Conservation (phyloP, 192 early-diverging fungal species). For the Linnemannia hyalina region DNA sequence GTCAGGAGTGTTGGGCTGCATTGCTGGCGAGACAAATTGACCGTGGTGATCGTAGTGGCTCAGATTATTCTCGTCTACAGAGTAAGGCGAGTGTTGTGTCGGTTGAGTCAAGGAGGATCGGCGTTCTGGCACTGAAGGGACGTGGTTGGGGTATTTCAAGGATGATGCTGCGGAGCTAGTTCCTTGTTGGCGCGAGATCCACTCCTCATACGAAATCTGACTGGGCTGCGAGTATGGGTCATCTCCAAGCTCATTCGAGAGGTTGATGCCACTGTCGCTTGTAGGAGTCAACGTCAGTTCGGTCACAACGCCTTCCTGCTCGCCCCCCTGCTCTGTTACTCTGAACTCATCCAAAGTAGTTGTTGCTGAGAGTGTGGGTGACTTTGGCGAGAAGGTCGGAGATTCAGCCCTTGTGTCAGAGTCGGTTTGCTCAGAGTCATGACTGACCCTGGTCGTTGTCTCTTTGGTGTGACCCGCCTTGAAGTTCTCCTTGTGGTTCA, state of each 20-base stretch:
- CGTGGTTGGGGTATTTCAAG: background rate
- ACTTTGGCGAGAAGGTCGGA: background rate
- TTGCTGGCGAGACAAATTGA: background rate
- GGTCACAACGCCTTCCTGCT: background rate
- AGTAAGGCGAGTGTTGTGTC: background rate
- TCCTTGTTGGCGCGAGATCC: background rate
- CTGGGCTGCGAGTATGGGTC: background rate
- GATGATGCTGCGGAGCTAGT: background rate
- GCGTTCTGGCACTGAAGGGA: conserved; percentile 16
- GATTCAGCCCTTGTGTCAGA: conserved; percentile 22
- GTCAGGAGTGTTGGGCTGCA: conserved; percentile 5
- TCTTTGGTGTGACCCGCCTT: background rate
- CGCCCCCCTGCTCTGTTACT: background rate
- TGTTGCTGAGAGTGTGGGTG: conserved; percentile 10
- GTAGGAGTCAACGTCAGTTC: background rate
- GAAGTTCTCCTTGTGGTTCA: background rate
- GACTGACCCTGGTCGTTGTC: background rate
- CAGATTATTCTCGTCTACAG: background rate
- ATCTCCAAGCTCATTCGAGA: background rate
- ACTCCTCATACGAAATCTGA: background rate
- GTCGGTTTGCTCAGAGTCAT: conserved; percentile 20
- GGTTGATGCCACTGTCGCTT: background rate
- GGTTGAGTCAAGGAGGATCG: conserved; percentile 12
- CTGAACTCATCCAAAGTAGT: conserved; percentile 24
- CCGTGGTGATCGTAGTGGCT: background rate